Evolutionary conservation across 2,329 filamentous ascomycete genomes (phyloP).

Genomic region (Diaporthe destruens): DNA sequence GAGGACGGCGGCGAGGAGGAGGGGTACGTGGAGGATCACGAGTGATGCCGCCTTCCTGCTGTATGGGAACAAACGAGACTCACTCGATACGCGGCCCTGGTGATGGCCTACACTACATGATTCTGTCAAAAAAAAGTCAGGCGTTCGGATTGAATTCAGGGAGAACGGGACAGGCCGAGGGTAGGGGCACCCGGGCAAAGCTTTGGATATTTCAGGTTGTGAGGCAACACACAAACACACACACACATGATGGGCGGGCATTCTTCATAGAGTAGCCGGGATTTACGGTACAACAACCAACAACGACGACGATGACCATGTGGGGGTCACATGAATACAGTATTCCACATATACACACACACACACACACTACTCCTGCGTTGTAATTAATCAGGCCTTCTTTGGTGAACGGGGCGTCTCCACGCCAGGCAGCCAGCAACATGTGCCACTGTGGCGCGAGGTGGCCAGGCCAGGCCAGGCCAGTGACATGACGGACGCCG

Average conservation of each 20-base stretch:
- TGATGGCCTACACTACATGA: neutral
- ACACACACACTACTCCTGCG: neutral
- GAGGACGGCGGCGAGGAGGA: constrained; percentile 48
- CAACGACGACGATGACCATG: neutral
- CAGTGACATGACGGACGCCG: no score
- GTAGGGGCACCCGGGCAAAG: neutral
- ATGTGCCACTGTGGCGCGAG: no score
- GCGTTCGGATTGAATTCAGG: constrained; percentile 9
- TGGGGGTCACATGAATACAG: neutral
- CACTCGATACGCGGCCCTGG: neutral
- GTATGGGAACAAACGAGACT: neutral
- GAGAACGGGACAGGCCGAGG: neutral
- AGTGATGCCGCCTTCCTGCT: neutral
- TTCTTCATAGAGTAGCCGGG: constrained; percentile 11
- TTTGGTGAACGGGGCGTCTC: no score
- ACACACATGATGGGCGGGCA: constrained; percentile 2
- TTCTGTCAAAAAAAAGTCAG: constrained; percentile 13
- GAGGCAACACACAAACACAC: neutral
- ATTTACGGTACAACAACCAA: constrained; percentile 13
- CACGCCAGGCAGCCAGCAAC: no score
- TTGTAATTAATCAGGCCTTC: no score
- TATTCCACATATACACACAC: neutral
- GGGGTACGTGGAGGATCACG: constrained; percentile 43
- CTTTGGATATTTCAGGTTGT: neutral
- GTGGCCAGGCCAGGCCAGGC: no score